Conservation (phyloP, 2,329 filamentous ascomycete species). For the Sclerotinia minor region DNA sequence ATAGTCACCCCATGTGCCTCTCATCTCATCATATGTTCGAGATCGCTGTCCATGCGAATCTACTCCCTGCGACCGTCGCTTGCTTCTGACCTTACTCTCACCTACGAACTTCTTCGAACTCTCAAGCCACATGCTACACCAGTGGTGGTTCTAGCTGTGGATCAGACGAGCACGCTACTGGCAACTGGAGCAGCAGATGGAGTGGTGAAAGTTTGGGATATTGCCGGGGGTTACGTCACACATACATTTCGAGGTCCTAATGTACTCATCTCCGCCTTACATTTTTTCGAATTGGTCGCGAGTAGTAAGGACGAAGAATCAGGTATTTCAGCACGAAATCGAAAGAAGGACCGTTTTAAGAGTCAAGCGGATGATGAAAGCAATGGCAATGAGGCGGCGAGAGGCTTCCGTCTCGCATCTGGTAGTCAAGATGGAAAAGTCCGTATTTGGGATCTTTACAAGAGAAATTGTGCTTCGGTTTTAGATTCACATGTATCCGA, state of each 20-base stretch:
- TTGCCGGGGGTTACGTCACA: slow-evolving; percentile 83
- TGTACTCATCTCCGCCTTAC: slow-evolving; percentile 84
- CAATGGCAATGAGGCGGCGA: slow-evolving; percentile 50
- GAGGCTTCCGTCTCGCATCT: slow-evolving; percentile 77
- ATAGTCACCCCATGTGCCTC: slow-evolving; percentile 83
- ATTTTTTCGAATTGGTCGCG: slow-evolving; percentile 78
- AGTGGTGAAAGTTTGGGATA: slow-evolving; percentile 95
- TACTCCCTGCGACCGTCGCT: slow-evolving; percentile 67
- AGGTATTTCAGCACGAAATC: slow-evolving; percentile 45
- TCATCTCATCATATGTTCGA: slow-evolving; percentile 86
- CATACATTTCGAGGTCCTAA: slow-evolving; percentile 94
- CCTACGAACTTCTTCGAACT: slow-evolving; percentile 70
- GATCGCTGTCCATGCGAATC: slow-evolving; percentile 94
- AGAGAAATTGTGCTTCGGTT: slow-evolving; percentile 73
- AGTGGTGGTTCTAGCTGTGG: slow-evolving; percentile 81
- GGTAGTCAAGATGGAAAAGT: slow-evolving; percentile 94
- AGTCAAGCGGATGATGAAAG: slow-evolving; percentile 49
- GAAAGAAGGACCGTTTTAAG: slow-evolving; percentile 47
- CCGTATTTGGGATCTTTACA: slow-evolving; percentile 87
- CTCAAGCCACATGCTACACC: slow-evolving; percentile 89
- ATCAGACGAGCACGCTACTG: slow-evolving; percentile 83
- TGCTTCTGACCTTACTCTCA: slow-evolving; percentile 57
- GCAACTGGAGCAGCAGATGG: slow-evolving; percentile 94
- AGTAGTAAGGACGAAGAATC: slow-evolving; percentile 44
- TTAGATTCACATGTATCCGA: slow-evolving; percentile 94